Evolutionary conservation across 139 green algal genomes (phyloP), one percentile per base, ranked within the genome.

Genomic region (Microglena sp.): DNA sequence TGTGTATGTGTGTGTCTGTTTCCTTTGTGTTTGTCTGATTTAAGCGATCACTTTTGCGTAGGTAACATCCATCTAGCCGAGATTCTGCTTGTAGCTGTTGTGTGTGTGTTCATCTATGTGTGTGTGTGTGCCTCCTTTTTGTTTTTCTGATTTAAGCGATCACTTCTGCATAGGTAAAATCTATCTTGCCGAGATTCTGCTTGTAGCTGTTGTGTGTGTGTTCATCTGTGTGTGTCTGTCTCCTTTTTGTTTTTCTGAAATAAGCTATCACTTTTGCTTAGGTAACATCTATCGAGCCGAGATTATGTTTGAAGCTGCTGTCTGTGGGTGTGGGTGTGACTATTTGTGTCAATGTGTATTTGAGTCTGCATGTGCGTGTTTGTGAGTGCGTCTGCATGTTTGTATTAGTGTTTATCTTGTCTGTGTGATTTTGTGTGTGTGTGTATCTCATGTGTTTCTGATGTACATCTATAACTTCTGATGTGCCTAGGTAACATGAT

Each of bases 61-160:
- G 89, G 89, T 32, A 95, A 95, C 78, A 95, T 95, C 67, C 94
- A 95, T 76, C 69, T 87, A 0, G 89, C 89, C 2, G 87, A 94
- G 78, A 83, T 93, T 53, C 75, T 91, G n/a, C 40, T 11, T 50
- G 40, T 18, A 50, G 40, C 40, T 50, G 40, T 18, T 50, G 40
- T 18, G 18, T 11, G 40, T 50, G 40, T 50, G 40, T 50, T 11
- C 40, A 18, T 50, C 15, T 18, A 18, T 50, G 11, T 50, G 40
- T n/a, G n/a, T n/a, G n/a, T n/a, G n/a, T n/a, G n/a, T n/a, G n/a
- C n/a, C n/a, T n/a, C n/a, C n/a, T n/a, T n/a, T n/a, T n/a, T n/a
- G n/a, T n/a, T n/a, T n/a, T n/a, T n/a, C n/a, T n/a, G 43, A 53
- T 18, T 53, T 53, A 18, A 34, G 22, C n/a, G 22, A 21, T 35